Percentiles rank a stretch among this genome's conserved stretches.
These are phyloP conservation scores for Thielaviopsis euricoi DNA, from an alignment of 2,329 filamentous ascomycete genomes.

Conservation along the genomic window DNA sequence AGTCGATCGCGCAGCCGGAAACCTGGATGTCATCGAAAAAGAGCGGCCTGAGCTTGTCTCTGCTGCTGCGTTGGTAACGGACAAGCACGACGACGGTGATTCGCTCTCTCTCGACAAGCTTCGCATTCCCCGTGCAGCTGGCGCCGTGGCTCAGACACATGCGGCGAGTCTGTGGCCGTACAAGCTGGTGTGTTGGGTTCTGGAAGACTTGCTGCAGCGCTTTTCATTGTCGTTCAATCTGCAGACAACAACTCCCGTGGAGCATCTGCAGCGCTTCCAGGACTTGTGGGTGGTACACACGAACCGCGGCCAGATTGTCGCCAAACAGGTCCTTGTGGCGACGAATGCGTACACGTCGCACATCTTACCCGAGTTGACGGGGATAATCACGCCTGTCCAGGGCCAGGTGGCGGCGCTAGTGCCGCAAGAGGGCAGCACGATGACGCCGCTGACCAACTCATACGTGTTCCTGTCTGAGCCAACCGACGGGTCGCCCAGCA, in stretches of 20 bases:
- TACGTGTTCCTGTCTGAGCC: slow-evolving; percentile 40
- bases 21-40: slow-evolving; percentile 33
- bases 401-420: slow-evolving; percentile 55
- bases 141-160: slow-evolving; percentile 45
- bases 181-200: slow-evolving; percentile 58
- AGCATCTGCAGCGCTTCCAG: slow-evolving; percentile 24
- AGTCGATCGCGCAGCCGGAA: slow-evolving; percentile 32
- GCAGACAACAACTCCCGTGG: slow-evolving; percentile 56
- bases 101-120: slow-evolving; percentile 29
- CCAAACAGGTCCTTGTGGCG: slow-evolving; percentile 53
- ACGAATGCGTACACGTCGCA: slow-evolving; percentile 75
- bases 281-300: slow-evolving; percentile 47
- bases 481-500: slow-evolving; percentile 20
- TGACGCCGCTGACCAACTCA: slow-evolving; percentile 32
- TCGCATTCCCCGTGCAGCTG: slow-evolving; percentile 38
- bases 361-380: slow-evolving; percentile 50
- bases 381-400: slow-evolving; percentile 60
- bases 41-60: slow-evolving; percentile 40
- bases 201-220: slow-evolving; percentile 38
- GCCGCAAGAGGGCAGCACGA: slow-evolving; percentile 29
- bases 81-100: slow-evolving; percentile 16
- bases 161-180: slow-evolving; percentile 69
- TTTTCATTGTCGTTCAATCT: slow-evolving; percentile 42
- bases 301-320: slow-evolving; percentile 45
- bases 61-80: slow-evolving; percentile 25